Conservation (phyloP, 139 green algal genomes). For the Coelastrella sp. region DNA sequence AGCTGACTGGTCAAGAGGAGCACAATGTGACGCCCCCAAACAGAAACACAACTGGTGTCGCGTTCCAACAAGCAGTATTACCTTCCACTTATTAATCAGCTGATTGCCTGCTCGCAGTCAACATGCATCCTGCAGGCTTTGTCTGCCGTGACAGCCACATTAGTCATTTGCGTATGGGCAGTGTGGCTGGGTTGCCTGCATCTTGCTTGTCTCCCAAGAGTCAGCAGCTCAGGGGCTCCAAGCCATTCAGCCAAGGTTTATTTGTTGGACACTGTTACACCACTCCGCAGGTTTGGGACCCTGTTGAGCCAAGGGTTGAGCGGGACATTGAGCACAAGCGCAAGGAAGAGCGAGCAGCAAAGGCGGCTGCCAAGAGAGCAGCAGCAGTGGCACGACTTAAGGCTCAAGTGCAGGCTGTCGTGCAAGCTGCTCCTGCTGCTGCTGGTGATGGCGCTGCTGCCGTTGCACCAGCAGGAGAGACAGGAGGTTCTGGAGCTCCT, state of each 20-base stretch:
- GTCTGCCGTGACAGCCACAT: no score
- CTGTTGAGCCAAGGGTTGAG: conserved; percentile 18
- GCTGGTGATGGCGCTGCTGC: conserved; percentile 18
- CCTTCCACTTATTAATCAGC: neutral
- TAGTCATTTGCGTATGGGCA: no score
- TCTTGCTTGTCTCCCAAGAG: neutral
- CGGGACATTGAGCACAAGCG: conserved; percentile 17
- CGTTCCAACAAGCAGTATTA: neutral
- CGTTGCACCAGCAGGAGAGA: conserved; percentile 6
- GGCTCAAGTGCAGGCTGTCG: conserved; percentile 22
- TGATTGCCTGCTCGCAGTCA: no score
- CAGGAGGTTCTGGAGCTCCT: neutral
- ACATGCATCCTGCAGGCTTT: no score
- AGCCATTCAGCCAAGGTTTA: conserved; percentile 13
- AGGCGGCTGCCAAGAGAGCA: conserved; percentile 35
- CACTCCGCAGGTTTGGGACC: conserved; percentile 26
- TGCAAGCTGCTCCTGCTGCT: conserved; percentile 14
- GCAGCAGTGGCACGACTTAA: conserved; percentile 43
- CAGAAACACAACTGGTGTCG: neutral
- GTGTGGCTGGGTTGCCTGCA: neutral
- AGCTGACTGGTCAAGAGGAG: conserved; percentile 25
- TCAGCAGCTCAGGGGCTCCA: neutral
- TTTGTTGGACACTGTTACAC: neutral
- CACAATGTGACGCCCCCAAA: neutral
- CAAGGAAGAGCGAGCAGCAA: conserved; percentile 5